These are phyloP conservation scores for Alternaria novae-zelandiae DNA, from an alignment of 2,329 filamentous ascomycete species.

Conservation along the genomic window DNA sequence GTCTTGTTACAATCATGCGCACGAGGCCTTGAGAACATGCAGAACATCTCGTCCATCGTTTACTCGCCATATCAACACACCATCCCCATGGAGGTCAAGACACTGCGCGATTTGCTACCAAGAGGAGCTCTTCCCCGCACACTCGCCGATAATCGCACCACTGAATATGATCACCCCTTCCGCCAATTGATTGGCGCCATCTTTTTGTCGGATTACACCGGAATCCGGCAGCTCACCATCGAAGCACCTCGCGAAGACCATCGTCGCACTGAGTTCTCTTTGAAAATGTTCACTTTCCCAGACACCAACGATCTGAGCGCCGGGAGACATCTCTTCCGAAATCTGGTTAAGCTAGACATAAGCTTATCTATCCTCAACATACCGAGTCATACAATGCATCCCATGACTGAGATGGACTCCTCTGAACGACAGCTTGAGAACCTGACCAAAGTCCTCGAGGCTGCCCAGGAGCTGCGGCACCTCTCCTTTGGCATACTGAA, in stretches of 20 bases:
- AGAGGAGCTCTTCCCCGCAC: background rate
- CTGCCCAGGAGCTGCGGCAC: slow-evolving; percentile 24
- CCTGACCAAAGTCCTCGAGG: slow-evolving; percentile 20
- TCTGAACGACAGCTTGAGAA: slow-evolving; percentile 15
- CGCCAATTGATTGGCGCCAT: slow-evolving; percentile 38
- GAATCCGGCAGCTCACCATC: slow-evolving; percentile 29
- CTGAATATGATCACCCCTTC: slow-evolving; percentile 26
- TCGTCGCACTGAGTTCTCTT: slow-evolving; percentile 19
- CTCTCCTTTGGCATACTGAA: slow-evolving; percentile 23
- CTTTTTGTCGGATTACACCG: slow-evolving; percentile 24
- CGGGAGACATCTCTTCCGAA: slow-evolving; percentile 27
- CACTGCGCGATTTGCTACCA: slow-evolving; percentile 30
- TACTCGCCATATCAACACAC: slow-evolving; percentile 33
- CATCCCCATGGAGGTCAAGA: slow-evolving; percentile 28
- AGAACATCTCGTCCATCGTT: slow-evolving; percentile 31
- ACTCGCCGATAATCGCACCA: background rate
- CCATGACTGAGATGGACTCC: background rate
- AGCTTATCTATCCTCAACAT: slow-evolving; percentile 12
- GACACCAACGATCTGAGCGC: slow-evolving; percentile 21
- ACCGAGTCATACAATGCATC: background rate
- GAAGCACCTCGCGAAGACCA: background rate
- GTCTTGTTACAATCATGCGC: slow-evolving; percentile 34
- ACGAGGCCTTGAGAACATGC: slow-evolving; percentile 30
- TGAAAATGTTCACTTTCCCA: slow-evolving; percentile 27
- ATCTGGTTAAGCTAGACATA: slow-evolving; percentile 26